phyloP scores from a whole-genome alignment of 352 stramenopile species.

The Aphanomyces euteiches region DNA sequence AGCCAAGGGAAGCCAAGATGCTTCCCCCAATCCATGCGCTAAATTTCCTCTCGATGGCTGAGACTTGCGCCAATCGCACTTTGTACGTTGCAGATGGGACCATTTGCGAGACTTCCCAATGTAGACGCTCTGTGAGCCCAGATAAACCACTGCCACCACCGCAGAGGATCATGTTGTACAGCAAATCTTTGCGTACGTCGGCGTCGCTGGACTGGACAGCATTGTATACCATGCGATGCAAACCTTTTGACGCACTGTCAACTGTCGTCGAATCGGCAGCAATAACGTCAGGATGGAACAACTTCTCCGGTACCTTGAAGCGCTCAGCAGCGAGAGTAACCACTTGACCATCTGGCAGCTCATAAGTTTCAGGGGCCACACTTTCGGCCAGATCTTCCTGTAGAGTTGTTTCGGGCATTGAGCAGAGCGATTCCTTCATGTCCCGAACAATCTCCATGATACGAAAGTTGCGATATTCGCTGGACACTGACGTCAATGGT shows the following conservation, averaged over 20 bases:
- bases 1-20: slow-evolving; percentile 81
- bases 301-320: slow-evolving; percentile 66
- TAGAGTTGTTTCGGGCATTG: slow-evolving; percentile 45
- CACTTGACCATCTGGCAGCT: slow-evolving; percentile 73
- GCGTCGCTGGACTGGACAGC: slow-evolving; percentile 77
- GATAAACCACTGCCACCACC: slow-evolving; percentile 69
- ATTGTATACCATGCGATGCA: slow-evolving; percentile 80
- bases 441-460: slow-evolving; percentile 63
- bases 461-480: slow-evolving; percentile 72
- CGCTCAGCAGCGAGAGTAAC: slow-evolving; percentile 64
- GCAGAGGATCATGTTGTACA: slow-evolving; percentile 85
- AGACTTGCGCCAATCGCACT: slow-evolving; percentile 77
- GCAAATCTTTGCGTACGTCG: slow-evolving; percentile 77
- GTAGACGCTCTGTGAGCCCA: slow-evolving; percentile 75
- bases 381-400: slow-evolving; percentile 44
- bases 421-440: slow-evolving; percentile 66
- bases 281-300: slow-evolving; percentile 67
- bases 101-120: slow-evolving; percentile 68
- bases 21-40: slow-evolving; percentile 85
- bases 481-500: slow-evolving; percentile 49
- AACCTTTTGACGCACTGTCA: slow-evolving; percentile 45
- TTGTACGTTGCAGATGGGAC: slow-evolving; percentile 79
- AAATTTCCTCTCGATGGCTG: slow-evolving; percentile 82
- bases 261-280: slow-evolving; percentile 45
- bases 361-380: slow-evolving; percentile 48